Base-by-base conservation (phyloP, 2,329 filamentous ascomycete genomes). In the Onygenales sp. region DNA sequence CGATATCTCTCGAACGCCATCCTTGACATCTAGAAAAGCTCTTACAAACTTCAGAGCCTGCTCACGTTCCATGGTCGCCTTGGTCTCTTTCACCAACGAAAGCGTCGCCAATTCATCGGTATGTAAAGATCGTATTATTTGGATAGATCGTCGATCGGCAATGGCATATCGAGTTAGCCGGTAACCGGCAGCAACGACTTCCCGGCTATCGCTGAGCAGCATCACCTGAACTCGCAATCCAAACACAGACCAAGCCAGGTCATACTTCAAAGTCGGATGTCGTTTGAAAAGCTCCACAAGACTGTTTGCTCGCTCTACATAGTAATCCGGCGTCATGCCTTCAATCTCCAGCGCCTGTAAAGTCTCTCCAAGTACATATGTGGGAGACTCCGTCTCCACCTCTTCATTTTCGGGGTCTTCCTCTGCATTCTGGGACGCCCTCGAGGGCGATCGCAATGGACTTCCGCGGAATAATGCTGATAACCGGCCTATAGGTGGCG, bases 231-330 rank as follows among this genome's bases (percentile, higher is more conserved):
- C 91, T 43, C 93, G 82, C 48, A 94, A 73, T 2, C 94, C 93
- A 70, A 98, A 98, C 1, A 95, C 85, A 3, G 90, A 87, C 93
- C 93, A 98, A 1, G 89, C 91, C 48, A 98, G 74, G 69, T 98
- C 94, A 67, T 97, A 96, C 66, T 98, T 98, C 54, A 98, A 78
- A 1, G 88, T 92, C 1, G 90, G 88, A 69, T 97, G 84, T 51
- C 89, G 81, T 68, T 92, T 95, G 73, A 98, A 95, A n/a, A 98
- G 77, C 57, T 94, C 88, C n/a, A 97, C 93, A 7, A 98, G 77
- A 58, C 83, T 87, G 66, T 98, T 98, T 31, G 90, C 90, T 57
- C 89, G 83, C 55, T 87, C 88, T 51, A 98, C 92, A 65, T 98
- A 98, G 72, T 95, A 96, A 69, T 97, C 93, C 0, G 92, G 85